These are phyloP conservation scores for Podospora conica DNA, from an alignment of 495 filamentous ascomycete genomes.

Conservation along the genomic window DNA sequence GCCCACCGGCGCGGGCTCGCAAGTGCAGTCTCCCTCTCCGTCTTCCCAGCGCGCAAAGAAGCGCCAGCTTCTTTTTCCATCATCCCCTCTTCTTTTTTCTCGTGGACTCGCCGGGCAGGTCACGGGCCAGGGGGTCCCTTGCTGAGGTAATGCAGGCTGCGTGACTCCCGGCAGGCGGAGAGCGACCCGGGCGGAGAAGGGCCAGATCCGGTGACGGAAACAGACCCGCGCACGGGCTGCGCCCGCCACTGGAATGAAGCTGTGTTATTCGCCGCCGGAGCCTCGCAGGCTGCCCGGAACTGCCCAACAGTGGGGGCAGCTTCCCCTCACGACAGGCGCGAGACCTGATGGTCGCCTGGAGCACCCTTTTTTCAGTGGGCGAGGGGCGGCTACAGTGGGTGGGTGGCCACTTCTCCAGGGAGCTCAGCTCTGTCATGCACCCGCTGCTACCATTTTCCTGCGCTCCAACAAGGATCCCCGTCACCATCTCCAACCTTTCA, in stretches of 20 bases:
- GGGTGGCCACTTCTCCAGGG: background rate
- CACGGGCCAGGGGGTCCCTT: constrained; percentile 2
- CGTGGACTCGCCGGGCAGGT: background rate
- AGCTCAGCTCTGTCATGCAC: background rate
- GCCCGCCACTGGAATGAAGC: background rate
- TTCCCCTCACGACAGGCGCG: background rate
- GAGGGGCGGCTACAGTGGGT: background rate
- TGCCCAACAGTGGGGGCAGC: background rate
- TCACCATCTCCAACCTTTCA: background rate
- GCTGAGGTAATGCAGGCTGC: background rate
- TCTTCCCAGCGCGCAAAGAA: background rate
- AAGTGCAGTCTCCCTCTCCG: background rate
- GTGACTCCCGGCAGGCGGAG: background rate
- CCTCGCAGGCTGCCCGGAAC: background rate
- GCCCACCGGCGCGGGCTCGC: background rate
- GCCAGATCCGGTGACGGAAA: background rate
- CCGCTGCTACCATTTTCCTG: background rate
- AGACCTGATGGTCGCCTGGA: too few species aligned
- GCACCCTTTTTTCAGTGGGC: background rate
- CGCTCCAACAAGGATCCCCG: background rate
- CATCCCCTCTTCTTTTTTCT: background rate
- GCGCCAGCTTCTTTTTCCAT: background rate
- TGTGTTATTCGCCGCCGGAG: background rate
- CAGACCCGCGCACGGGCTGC: background rate
- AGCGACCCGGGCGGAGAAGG: too few species aligned